A percentile compares a stretch with the other conserved stretches of the same genome.
phyloP scores from a whole-genome alignment of 352 stramenopile species.

The Achlya hypogyna region DNA sequence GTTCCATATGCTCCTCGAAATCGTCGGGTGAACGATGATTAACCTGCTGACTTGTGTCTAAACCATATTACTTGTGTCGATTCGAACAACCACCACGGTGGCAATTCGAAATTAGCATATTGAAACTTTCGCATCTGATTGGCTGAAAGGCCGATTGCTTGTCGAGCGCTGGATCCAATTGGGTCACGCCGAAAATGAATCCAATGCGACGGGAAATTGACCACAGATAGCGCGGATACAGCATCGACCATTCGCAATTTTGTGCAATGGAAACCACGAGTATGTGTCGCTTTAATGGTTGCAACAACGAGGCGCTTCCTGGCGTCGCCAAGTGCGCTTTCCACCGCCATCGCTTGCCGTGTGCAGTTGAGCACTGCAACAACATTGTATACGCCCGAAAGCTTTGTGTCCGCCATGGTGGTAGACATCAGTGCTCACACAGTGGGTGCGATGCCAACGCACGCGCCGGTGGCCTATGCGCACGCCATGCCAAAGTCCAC shows the following conservation, averaged over 20 bases:
- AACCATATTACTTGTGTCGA: neutral
- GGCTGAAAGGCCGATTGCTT: neutral
- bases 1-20: neutral
- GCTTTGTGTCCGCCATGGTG: slow-evolving; percentile 9
- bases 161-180: neutral
- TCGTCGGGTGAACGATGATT: neutral
- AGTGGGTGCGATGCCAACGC: slow-evolving; percentile 39
- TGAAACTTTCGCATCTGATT: neutral
- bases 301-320: slow-evolving; percentile 12
- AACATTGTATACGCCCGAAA: slow-evolving; percentile 16
- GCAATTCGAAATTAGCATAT: neutral
- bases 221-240: too few species aligned
- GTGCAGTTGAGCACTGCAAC: slow-evolving; percentile 2
- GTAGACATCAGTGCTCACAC: neutral
- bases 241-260: too few species aligned
- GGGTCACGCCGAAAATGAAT: too few species aligned
- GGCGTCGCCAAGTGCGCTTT: slow-evolving; percentile 11
- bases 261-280: neutral
- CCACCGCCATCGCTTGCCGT: slow-evolving; percentile 3
- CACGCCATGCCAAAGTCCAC: slow-evolving; percentile 34
- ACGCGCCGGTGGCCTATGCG: slow-evolving; percentile 69
- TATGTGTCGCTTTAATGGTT: slow-evolving; percentile 9
- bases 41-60: neutral
- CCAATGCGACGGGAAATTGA: too few species aligned
- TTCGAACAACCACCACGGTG: neutral